Base-by-base conservation (phyloP, 345 rosid species). In the Gossypium thurberi region DNA sequence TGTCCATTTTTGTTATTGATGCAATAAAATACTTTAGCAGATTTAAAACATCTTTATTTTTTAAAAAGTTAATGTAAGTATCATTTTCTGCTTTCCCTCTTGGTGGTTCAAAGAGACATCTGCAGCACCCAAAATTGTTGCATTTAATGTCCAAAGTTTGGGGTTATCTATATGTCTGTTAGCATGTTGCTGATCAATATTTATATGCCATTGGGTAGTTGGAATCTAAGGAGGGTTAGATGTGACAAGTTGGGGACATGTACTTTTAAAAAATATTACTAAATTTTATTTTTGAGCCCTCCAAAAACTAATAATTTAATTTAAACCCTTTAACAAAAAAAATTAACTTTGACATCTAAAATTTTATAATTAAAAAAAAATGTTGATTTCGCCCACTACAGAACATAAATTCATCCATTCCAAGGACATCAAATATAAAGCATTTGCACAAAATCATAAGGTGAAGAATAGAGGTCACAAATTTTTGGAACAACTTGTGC, bases 1-100 rank as follows among this genome's bases (percentile, higher is more conserved):
- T 13, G 20, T 73, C 15, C 69, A 50, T 73, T 84, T 77, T 74
- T 72, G 79, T 81, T 65, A 81, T 74, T 71, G 62, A n/a, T 67
- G 78, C 20, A 63, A 63, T 53, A 58, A 37, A 67, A 3, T 59
- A 10, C 63, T 33, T 33, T 33, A 33, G 6, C 37, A 33, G 37
- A 33, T 33, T 33, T 33, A 33, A 33, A 33, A 33, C 37, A 33
- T 4, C 6, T 4, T 42, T 53, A 48, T 48, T 48, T 11, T 48
- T 48, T 48, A 2, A 10, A 48, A 33, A 33, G 37, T 48, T 48
- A 10, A 48, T 48, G 13, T 12, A 48, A 48, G 42, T 40, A 37
- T 58, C 20, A 43, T 2, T 63, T 70, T 11, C 52, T 21, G 10
- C 6, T 18, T 42, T 56, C 12, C 9, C 8, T 17, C 56, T 17